Conservation (phyloP, 2,329 filamentous ascomycete genomes). For the Coniochaeta sp. region DNA sequence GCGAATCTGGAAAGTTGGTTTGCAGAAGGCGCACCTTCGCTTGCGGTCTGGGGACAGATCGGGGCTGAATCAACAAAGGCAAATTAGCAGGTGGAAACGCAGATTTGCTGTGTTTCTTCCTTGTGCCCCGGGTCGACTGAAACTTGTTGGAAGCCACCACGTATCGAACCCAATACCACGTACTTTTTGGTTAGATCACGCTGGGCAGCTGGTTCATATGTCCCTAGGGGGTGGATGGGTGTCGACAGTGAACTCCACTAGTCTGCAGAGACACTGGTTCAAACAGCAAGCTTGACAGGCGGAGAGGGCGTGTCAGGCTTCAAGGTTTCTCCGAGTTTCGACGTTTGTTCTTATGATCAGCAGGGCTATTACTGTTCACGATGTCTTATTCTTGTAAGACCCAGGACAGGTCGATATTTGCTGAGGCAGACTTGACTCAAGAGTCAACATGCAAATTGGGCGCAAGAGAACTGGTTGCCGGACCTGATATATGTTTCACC, state of each 20-base stretch:
- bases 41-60: background rate
- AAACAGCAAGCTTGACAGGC: conserved; percentile 3
- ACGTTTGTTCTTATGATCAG: background rate
- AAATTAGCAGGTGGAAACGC: conserved; percentile 1
- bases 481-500: conserved; percentile 2
- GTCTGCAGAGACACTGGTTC: background rate
- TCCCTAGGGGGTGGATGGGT: too few relatives aligned
- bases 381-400: conserved; percentile 2
- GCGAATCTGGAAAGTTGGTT: too few relatives aligned
- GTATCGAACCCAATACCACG: background rate
- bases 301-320: background rate
- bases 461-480: background rate
- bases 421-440: background rate
- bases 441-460: background rate
- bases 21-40: conserved; percentile 3
- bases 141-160: background rate
- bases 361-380: background rate
- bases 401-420: background rate
- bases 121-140: conserved; percentile 1
- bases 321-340: background rate
- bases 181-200: background rate
- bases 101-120: background rate
- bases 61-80: background rate
- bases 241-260: background rate
- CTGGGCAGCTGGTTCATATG: background rate